phyloP scores from a whole-genome alignment of 1,284 basidiomycete species.

The Cutaneotrichosporon sp. region DNA sequence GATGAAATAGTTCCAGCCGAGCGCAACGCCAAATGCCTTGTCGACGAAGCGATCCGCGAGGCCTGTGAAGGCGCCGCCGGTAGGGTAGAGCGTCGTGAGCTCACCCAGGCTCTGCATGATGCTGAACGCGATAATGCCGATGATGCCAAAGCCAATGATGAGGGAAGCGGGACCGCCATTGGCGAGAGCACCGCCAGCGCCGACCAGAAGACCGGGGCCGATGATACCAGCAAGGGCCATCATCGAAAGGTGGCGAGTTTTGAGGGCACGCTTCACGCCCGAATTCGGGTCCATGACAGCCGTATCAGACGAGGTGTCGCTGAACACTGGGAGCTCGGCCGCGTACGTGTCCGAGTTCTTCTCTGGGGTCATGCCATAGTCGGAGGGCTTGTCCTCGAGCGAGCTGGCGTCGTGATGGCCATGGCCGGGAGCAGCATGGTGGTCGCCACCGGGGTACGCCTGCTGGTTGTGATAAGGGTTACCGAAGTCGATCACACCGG shows the following conservation, averaged over 20 bases:
- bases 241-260: slow-evolving; percentile 31
- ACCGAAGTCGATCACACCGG: no score
- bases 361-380: neutral
- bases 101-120: slow-evolving; percentile 29
- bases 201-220: slow-evolving; percentile 22
- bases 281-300: slow-evolving; percentile 13
- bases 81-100: slow-evolving; percentile 23
- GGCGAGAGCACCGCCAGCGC: slow-evolving; percentile 20
- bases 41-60: slow-evolving; percentile 26
- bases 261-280: slow-evolving; percentile 24
- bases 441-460: no score
- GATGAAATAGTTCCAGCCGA: slow-evolving; percentile 31
- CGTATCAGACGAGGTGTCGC: slow-evolving; percentile 1
- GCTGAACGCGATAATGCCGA: slow-evolving; percentile 20
- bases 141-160: slow-evolving; percentile 24
- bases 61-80: slow-evolving; percentile 21
- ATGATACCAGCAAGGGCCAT: slow-evolving; percentile 31
- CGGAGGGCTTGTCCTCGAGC: no score
- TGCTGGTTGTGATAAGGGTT: no score
- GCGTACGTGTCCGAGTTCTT: neutral
- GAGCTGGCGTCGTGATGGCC: no score
- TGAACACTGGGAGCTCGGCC: neutral
- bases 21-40: slow-evolving; percentile 19
- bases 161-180: slow-evolving; percentile 22
- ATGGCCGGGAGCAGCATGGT: no score